Base-by-base conservation (phyloP, 2,329 filamentous ascomycete genomes). In the Paecilomyces formosus region DNA sequence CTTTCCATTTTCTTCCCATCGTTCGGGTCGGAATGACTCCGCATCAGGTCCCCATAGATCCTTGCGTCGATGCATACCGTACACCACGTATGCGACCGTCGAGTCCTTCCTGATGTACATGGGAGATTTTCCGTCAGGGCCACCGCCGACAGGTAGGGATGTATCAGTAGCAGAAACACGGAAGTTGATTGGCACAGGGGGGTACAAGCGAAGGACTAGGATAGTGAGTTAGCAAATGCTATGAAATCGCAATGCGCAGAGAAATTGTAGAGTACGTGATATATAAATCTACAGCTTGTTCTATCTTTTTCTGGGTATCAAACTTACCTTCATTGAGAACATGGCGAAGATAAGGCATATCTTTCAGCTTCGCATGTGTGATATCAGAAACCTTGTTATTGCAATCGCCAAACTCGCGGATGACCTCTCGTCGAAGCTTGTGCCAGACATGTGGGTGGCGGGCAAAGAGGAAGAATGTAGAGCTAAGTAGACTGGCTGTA, bases 1-100 rank as follows among this genome's bases (percentile, higher is more conserved):
- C 49, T 68, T 67, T 1, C 62, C 61, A 28, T 70, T 68, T 54
- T 70, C 69, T 30, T 77, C 76, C 80, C 80, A 82, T 51, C 81
- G 73, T 68, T 81, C 80, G 0, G 81, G 81, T 15, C 71, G 70
- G 71, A 79, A 83, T 13, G 69, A 69, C 1, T 74, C 64, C 1
- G 78, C 74, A 53, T 81, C 79, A 3, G 66, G 53, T 1, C 78
- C 78, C 62, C 73, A 81, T 56, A 76, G 66, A 53, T 81, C 78
- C 3, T 68, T 71, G 15, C 88, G 83, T 3, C 89, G 84, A 69
- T 93, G 89, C 88, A 94, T 89, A 5, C 84, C 75, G 55, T 90
- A 82, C 0, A 88, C 81, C 45, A 81, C 85, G 78, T 91, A 94
- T 56, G 74, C 79, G 63, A 93, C 76, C 8, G 82, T 72, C 0